Base-by-base conservation (phyloP, 495 filamentous ascomycete species). In the Lentithecium fluviatile region DNA sequence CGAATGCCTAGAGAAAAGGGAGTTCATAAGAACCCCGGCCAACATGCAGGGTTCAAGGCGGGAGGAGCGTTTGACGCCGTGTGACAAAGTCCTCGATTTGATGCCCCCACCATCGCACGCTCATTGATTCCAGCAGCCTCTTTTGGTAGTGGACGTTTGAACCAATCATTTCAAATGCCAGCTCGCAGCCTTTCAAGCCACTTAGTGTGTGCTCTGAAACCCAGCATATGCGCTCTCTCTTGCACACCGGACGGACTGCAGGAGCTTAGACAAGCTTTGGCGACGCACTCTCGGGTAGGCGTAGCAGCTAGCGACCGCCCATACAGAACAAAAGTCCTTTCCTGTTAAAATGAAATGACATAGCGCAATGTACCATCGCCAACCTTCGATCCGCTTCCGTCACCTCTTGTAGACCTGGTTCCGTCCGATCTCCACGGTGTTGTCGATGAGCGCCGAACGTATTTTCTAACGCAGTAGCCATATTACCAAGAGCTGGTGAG, bases 81-180 rank as follows among this genome's bases (percentile, higher is more conserved):
- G 65, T n/a, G 52, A 68, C 65, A 47, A 15, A 19, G n/a, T 11
- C 65, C 65, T 68, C 65, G 65, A 68, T 64, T n/a, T 60, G 29
- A 57, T 46, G 56, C 56, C 45, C 55, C 47, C 55, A 63, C 54
- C 43, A 47, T 62, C 48, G 26, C 36, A 56, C 53, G 36, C 46
- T 40, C 25, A 32, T 58, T 38, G 43, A 52, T 42, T 6, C 49
- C 36, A 47, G 21, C 34, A 42, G 19, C 49, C 29, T 17, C 20
- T 42, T 50, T 55, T 40, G 26, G 46, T 62, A 24, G 12, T 2
- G 15, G 19, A 20, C 50, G 36, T 67, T 53, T 52, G 26, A 20
- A 8, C 58, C 42, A 58, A 57, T 61, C 50, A 55, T 2, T 40
- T n/a, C 10, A 21, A 1, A 32, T 40, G 32, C 45, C 40, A 37